Evolutionary conservation across 2,329 filamentous ascomycete genomes (phyloP), one percentile per base, ranked within the genome.

Genomic region (Xylariaceae sp.): DNA sequence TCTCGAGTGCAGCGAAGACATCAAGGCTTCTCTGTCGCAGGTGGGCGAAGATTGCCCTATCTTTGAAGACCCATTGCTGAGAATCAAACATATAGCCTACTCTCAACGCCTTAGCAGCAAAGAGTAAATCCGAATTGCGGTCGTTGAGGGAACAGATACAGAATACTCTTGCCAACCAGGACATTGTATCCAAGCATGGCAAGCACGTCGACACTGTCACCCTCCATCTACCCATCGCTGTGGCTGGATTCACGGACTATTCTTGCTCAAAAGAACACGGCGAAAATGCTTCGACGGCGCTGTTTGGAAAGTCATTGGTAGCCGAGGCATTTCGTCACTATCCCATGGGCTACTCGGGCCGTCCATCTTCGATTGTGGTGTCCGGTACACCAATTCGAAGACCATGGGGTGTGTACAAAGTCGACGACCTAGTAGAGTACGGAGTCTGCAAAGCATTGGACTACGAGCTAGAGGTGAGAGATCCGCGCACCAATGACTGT

Each of bases 231-330:
- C 85, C 85, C 0, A 71, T 88, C 44, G 69, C 73, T 2, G 78
- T 84, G 15, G 75, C 76, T 3, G 83, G 82, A 42, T 87, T 85
- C 66, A 81, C 76, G 50, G 84, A 86, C 68, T 85, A 83, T 70
- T 82, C 78, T 1, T 82, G 79, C 58, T 81, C 78, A 0, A 72
- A 76, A 7, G 77, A 82, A 50, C 82, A 85, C 61, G 75, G 79
- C 34, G 73, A 77, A 52, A 85, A 84, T 51, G 80, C 68, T 9
- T 74, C 71, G 51, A 65, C 74, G 56, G 70, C 68, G 8, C 51
- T 66, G 17, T 65, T 65, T 51, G 65, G 66, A 3, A 64, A 66
- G 51, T 56, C 55, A 4, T 49, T 62, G 4, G 61, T 64, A 34
- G 64, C 66, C 8, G 61, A 64, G 0, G 51, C 63, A 2, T 68